Base-by-base conservation (phyloP, 495 filamentous ascomycete species). In the Polyplosphaeria fusca region DNA sequence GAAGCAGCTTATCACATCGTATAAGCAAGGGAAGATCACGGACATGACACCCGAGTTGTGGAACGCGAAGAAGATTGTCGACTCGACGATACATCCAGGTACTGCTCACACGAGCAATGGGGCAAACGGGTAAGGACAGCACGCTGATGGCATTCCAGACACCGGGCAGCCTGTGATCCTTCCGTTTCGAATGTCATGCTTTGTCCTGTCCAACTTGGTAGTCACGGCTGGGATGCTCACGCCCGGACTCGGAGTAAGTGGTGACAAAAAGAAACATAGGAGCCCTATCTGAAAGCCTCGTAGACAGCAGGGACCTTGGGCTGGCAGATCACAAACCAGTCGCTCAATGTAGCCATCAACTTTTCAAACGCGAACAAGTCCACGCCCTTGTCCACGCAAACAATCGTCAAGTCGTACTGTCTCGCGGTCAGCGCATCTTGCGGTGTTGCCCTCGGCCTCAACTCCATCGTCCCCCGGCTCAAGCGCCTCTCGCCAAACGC, bases 181-280 rank as follows among this genome's bases (percentile, higher is more conserved):
- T 4, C 93, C 94, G 18, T 96, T 96, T 70, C 84, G 93, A 64
- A 97, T 98, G 94, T 95, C 89, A 40, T 88, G 83, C 77, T 97
- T 95, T 70, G 89, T 94, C 48, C 75, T 97, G 41, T 90, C 90
- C 50, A 97, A 97, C 69, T 75, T 98, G 65, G 78, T 97, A 41
- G 92, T 97, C 47, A 98, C 93, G n/a, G 94, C 85, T 3, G 93
- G 94, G 66, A 98, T 97, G 94, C 83, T 98, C 47, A 93, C 91
- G 20, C 93, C 93, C 0, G 86, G 87, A 5, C 78, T 93, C 23
- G 71, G 79, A 59, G 85, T 87, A 75, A 19, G 75, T n/a, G 5
- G 24, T 11, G 18, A 26, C 28, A 11, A 45, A 12, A 9, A 38
- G 38, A 24, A 37, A 22, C n/a, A n/a, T n/a, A n/a, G n/a, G n/a